Evolutionary conservation across 176 grass and related monocot genomes (phyloP).

Genomic region (barley (Hordeum vulgare)): DNA sequence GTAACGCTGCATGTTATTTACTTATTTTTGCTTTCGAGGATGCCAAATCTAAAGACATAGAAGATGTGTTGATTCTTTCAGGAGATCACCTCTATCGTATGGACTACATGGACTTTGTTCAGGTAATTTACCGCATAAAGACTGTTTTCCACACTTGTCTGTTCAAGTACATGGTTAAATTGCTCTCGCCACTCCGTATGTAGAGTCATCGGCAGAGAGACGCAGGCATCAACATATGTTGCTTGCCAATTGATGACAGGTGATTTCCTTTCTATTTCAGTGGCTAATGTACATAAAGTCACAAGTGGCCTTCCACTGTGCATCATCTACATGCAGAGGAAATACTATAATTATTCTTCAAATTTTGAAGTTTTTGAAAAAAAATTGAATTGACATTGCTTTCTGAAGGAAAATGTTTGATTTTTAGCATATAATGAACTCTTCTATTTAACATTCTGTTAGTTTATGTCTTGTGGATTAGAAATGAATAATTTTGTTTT

Average conservation of each 20-base stretch:
- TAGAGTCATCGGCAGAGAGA: constrained; percentile 69
- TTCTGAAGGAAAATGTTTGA: background rate
- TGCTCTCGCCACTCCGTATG: constrained; percentile 13
- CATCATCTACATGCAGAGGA: no score
- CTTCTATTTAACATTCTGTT: background rate
- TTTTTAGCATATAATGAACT: background rate
- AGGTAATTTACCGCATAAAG: constrained; percentile 33
- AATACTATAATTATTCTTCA: background rate
- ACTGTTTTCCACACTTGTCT: no score
- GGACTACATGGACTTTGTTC: constrained; percentile 88
- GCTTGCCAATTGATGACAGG: constrained; percentile 74
- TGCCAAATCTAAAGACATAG: constrained; percentile 68
- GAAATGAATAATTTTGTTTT: constrained; percentile 4
- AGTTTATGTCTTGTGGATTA: background rate
- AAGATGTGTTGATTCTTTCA: constrained; percentile 88
- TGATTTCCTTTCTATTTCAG: constrained; percentile 26
- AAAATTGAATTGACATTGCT: background rate
- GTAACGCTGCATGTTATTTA: background rate
- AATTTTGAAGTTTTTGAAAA: background rate
- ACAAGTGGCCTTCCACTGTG: no score
- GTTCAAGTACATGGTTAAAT: background rate
- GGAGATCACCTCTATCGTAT: constrained; percentile 89
- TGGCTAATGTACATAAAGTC: background rate
- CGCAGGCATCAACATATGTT: constrained; percentile 86
- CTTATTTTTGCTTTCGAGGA: constrained; percentile 41